Evolutionary conservation across 208 protist genomes (phyloP), one percentile per base, ranked within the genome.

Genomic region (Trypanosoma melophagium): DNA sequence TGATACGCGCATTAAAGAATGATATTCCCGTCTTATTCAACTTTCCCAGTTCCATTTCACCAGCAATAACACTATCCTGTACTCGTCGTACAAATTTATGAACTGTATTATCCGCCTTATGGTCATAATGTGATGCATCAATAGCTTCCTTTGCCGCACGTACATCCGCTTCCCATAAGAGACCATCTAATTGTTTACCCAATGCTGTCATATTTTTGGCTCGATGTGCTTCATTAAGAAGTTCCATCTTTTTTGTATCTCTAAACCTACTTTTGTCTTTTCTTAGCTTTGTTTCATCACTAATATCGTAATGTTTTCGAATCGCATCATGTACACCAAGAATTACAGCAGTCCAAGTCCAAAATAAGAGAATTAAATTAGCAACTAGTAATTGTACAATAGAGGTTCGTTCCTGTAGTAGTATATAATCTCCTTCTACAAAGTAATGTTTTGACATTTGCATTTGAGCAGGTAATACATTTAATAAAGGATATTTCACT

Each of bases 101-200:
- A 3, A 91, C 81, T 10, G 59, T 80, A 41, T 69, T 60, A 38
- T 74, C 69, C 3, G 75, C 71, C 40, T 81, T 86, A 60, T 84
- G 77, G 54, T 87, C 82, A 45, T 84, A 87, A 71, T 94, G 84
- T 13, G 87, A 87, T 3, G 85, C 87, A 31, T 89, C 84, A 17
- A 94, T 83, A 24, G 87, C 87, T 69, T 90, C 84, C 79, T 94
- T 91, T 0, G 87, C 84, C 25, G 82, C 80, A 13, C 83, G 81
- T 7, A 94, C 77, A 67, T 94, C 83, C 25, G 81, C 74, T 62
- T 89, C 84, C 87, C 84, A 89, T 70, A 89, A 83, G 50, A 83
- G 72, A 17, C 84, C 84, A 59, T 94, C 87, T 25, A 94, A 61
- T 67, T 90, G 76, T 58, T 86, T 69, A 0, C 78, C 82, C 0